Evolutionary conservation across 139 green algal species (phyloP), one percentile per base, ranked within the genome.

Genomic region (Coccomyxa sp.): DNA sequence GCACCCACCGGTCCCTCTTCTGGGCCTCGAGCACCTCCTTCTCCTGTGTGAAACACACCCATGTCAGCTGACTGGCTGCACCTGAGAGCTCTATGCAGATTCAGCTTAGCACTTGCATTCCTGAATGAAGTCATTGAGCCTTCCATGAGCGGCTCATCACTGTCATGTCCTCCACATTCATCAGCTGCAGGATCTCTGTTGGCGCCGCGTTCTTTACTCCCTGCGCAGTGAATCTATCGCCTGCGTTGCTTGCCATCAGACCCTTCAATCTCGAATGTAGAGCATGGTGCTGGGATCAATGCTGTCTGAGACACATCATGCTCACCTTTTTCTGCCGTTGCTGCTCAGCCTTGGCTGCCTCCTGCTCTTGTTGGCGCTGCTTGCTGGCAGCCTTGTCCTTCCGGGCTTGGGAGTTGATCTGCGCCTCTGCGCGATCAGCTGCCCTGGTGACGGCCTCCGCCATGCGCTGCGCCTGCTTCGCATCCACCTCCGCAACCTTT

Each of bases 1-100:
- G 78, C 8, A 70, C 37, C 78, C 78, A 82, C 0, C 35, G 34
- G 37, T 82, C 70, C 29, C 44, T 40, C 35, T 73, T 36, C 35
- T 77, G 70, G 12, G 35, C 27, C 78, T 77, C 39, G 0, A 73
- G 35, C 70, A 33, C 39, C 27, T 58, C 33, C 44, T 36, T 44
- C 14, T 77, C 78, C 78, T 82, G 70, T 70, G 69, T 4, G 35
- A 18, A 39, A 50, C 2, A 5, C 31, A n/a, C 22, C 6, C 35
- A 78, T 73, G 0, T n/a, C 34, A 55, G 39, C 34, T 58, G n/a
- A 10, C 37, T 50, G 55, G 12, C 35, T 71, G 2, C 12, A 58
- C 16, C 16, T 58, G 12, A 33, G 22, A 39, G 31, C 6, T 12
- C 68, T 39, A 12, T 18, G 8, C 16, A 39, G 14, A 37, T 14